Base-by-base conservation (phyloP, 2,329 filamentous ascomycete genomes). In the Pyricularia grisea region DNA sequence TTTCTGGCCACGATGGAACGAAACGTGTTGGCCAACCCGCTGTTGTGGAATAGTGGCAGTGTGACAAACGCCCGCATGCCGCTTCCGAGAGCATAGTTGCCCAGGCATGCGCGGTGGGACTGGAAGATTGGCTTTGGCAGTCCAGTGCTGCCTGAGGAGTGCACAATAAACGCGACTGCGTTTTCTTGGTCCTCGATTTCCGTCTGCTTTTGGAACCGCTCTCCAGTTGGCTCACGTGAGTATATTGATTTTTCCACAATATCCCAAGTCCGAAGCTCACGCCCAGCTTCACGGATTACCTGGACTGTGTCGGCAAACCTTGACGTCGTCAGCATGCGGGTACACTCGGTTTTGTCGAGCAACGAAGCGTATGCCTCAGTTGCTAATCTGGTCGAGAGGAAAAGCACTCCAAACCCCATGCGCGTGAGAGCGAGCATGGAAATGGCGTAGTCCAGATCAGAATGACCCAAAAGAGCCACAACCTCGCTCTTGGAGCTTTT, bases 51-150 rank as follows among this genome's bases (percentile, higher is more conserved):
- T 2, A 89, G 75, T 0, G 88, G 87, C 1, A 87, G 76, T 2
- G 86, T 85, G 65, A 86, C 80, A 69, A 89, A 84, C 0, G 81
- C 81, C 27, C 79, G 78, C 78, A 86, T 77, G n/a, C 67, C 63
- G 58, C 60, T 63, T 20, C 74, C 74, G 0, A 72, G 72, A 14
- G 79, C 75, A 68, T 82, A 85, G 68, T 85, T 86, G 10, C 79
- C 78, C 10, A 88, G 75, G 7, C 81, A 82, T 14, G 82, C 80
- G 11, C 76, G 74, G 68, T 90, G 85, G 0, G 83, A 85, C 66
- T 87, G 83, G 70, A 82, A 87, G 65, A 90, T 88, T 0, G 87
- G 87, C 71, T 90, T 90, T 0, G 88, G 88, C 0, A 89, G 78
- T 0, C 87, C 87, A 0, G 88, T 89, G 0, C 84, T 87, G 9